Percentiles rank a stretch among this genome's conserved stretches.
These are phyloP conservation scores for Jatropha podagrica DNA, from an alignment of 441 rosid genomes.

Conservation along the genomic window DNA sequence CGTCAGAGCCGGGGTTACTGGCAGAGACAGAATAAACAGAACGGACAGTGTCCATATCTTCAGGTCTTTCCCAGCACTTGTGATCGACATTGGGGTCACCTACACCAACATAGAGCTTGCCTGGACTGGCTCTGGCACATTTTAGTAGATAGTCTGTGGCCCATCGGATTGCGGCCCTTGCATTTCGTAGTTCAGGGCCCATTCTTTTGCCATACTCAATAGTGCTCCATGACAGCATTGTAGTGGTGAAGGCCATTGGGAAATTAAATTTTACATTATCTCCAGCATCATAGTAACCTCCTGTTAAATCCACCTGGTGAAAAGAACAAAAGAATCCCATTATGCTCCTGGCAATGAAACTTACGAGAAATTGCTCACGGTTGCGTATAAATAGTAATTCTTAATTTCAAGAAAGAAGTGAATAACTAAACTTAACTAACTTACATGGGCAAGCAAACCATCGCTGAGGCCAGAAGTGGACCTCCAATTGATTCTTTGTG, in stretches of 20 bases:
- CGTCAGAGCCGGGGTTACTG: slow-evolving; percentile 87
- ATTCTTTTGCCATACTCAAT: slow-evolving; percentile 56
- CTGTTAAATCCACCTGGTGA: slow-evolving; percentile 67
- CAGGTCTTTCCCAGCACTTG: slow-evolving; percentile 93
- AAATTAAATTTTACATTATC: slow-evolving; percentile 87
- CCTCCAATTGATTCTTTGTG: slow-evolving; percentile 67
- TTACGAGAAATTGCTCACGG: too few species aligned
- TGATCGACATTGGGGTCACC: slow-evolving; percentile 91
- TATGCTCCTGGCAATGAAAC: too few species aligned
- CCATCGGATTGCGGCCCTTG: slow-evolving; percentile 81
- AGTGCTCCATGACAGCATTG: slow-evolving; percentile 85
- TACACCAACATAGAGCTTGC: slow-evolving; percentile 60
- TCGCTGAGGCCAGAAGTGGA: slow-evolving; percentile 76
- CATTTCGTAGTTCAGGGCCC: slow-evolving; percentile 52
- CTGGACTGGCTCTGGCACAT: slow-evolving; percentile 73
- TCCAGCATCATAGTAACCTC: slow-evolving; percentile 92
- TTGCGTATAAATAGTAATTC: too few species aligned
- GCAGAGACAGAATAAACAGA: slow-evolving; percentile 64
- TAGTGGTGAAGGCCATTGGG: slow-evolving; percentile 89
- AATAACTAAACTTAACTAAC: neutral
- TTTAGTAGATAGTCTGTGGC: slow-evolving; percentile 87
- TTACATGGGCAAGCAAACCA: slow-evolving; percentile 60
- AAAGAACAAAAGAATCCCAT: neutral
- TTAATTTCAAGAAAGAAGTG: neutral
- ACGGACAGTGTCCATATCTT: slow-evolving; percentile 82